These are phyloP conservation scores for Monosporascus sp. DNA, from an alignment of 2,329 filamentous ascomycete species.

Conservation along the genomic window DNA sequence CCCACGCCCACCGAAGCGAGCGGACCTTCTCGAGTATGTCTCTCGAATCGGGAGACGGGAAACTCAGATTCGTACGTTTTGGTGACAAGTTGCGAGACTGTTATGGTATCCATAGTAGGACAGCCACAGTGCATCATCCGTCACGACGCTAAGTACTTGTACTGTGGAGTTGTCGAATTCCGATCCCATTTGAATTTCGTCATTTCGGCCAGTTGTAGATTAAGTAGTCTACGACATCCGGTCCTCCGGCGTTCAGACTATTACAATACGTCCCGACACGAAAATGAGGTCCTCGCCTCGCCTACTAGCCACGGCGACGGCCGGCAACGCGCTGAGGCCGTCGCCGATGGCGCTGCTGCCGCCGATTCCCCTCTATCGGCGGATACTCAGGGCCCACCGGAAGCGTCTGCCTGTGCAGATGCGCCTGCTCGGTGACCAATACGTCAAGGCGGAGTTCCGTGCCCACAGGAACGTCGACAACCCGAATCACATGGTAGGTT, in stretches of 20 bases:
- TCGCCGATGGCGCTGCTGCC: conserved; percentile 65
- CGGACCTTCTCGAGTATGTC: no score
- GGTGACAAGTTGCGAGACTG: no score
- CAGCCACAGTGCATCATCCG: background rate
- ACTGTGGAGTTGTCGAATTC: background rate
- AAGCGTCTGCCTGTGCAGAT: conserved; percentile 68
- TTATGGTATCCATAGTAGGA: no score
- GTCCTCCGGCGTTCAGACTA: background rate
- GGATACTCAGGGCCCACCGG: conserved; percentile 80
- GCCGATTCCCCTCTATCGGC: conserved; percentile 83
- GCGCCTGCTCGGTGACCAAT: conserved; percentile 83
- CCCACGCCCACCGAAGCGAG: no score
- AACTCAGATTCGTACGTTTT: no score
- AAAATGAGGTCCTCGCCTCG: conserved; percentile 20
- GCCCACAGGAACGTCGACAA: conserved; percentile 82
- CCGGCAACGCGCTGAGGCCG: conserved; percentile 21
- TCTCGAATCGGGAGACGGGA: no score
- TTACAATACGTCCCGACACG: conserved; percentile 22
- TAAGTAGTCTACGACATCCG: no score
- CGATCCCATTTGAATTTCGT: background rate
- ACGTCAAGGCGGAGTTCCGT: conserved; percentile 88
- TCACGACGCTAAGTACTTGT: background rate
- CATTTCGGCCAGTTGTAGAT: no score
- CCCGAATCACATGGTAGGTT: conserved; percentile 76
- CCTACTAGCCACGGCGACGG: conserved; percentile 19